Percentiles rank a stretch among this genome's conserved stretches.
Evolutionary conservation across 1,284 basidiomycete genomes (phyloP).

Genomic region (Salmacisia buchloeana): DNA sequence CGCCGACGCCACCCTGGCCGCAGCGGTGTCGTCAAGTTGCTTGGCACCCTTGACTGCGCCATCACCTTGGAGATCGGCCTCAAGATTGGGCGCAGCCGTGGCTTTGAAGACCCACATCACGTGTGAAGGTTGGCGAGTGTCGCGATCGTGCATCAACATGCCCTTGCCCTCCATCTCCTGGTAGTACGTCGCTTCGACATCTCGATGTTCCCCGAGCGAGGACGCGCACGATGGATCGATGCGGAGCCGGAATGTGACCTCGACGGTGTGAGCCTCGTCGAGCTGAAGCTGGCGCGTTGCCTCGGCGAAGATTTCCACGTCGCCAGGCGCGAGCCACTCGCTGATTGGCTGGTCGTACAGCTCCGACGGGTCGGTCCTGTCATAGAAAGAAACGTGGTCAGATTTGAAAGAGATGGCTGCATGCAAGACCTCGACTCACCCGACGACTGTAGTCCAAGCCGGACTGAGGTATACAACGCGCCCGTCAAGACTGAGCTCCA

Average conservation of each 20-base stretch:
- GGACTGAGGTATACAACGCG: slow-evolving; percentile 84
- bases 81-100: slow-evolving; percentile 52
- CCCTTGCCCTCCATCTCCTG: slow-evolving; percentile 95
- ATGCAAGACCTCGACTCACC: slow-evolving; percentile 59
- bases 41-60: slow-evolving; percentile 7
- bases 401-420: slow-evolving; percentile 12
- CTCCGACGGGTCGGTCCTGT: slow-evolving; percentile 64
- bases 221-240: slow-evolving; percentile 51
- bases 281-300: slow-evolving; percentile 78
- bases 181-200: slow-evolving; percentile 57
- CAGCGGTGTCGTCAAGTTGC: neutral
- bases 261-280: slow-evolving; percentile 89
- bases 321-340: slow-evolving; percentile 72
- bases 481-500: slow-evolving; percentile 89
- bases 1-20: slow-evolving; percentile 25
- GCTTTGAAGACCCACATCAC: slow-evolving; percentile 99
- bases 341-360: slow-evolving; percentile 76
- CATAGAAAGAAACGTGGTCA: neutral
- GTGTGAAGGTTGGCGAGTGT: slow-evolving; percentile 78
- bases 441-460: slow-evolving; percentile 84
- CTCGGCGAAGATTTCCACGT: slow-evolving; percentile 77
- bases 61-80: slow-evolving; percentile 25
- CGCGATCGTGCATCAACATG: slow-evolving; percentile 93
- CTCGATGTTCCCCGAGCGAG: slow-evolving; percentile 45
- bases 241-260: slow-evolving; percentile 80